phyloP scores from a whole-genome alignment of 495 filamentous ascomycete genomes.

The Daldinia loculata region DNA sequence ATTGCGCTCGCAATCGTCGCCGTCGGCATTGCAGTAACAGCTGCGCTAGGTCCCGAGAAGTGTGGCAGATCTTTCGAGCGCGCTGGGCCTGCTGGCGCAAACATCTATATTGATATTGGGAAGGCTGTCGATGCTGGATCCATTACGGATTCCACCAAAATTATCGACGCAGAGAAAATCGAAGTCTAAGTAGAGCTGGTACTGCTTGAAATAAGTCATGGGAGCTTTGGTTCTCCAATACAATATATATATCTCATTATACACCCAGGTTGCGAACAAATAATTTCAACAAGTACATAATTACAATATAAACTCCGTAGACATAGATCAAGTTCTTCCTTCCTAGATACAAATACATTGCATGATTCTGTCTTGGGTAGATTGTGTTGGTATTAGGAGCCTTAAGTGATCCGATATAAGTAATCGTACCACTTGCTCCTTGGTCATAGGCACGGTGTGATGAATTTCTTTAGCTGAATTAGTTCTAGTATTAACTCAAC shows the following conservation, averaged over 20 bases:
- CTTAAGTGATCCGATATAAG: no score
- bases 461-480: no score
- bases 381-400: no score
- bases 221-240: no score
- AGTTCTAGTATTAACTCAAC: no score
- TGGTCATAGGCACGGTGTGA: no score
- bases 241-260: no score
- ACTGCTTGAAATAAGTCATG: no score
- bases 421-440: no score
- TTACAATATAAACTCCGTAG: not conserved
- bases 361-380: no score
- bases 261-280: not conserved
- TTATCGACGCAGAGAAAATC: not conserved
- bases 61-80: constrained; percentile 72
- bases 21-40: constrained; percentile 67
- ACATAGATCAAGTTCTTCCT: not conserved
- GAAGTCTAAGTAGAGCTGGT: not conserved
- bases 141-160: constrained; percentile 19
- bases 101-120: constrained; percentile 43
- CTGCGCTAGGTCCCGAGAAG: constrained; percentile 70
- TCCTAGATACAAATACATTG: not conserved
- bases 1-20: constrained; percentile 76
- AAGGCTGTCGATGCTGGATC: constrained; percentile 35
- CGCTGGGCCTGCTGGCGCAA: constrained; percentile 63
- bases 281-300: not conserved